Evolutionary conservation across 345 rosid species (phyloP).

Genomic region (Corymbia maculata): DNA sequence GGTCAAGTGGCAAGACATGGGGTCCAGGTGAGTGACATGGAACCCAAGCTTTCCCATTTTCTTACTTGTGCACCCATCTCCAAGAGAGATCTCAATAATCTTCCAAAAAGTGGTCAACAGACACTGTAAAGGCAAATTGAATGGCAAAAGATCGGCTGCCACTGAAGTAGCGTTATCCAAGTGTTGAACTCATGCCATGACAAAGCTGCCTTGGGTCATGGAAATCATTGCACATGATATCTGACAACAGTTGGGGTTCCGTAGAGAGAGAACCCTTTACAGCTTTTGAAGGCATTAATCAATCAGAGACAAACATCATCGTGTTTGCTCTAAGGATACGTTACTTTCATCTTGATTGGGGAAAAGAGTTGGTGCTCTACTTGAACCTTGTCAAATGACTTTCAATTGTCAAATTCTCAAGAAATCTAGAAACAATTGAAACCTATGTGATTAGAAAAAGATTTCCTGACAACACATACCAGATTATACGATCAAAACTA

Average conservation of each 20-base stretch:
- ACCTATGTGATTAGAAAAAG: neutral
- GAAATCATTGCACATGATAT: neutral
- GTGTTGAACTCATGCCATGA: neutral
- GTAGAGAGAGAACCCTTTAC: neutral
- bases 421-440: neutral
- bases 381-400: neutral
- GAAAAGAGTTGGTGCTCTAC: neutral
- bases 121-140: neutral
- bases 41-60: neutral
- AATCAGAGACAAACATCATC: neutral
- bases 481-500: neutral
- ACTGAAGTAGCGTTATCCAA: neutral
- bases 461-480: neutral
- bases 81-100: neutral
- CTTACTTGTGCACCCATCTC: neutral
- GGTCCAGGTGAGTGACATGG: neutral
- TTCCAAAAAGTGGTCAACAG: neutral
- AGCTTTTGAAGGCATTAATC: neutral
- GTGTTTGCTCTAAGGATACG: neutral
- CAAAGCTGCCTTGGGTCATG: neutral
- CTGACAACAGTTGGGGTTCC: neutral
- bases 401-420: neutral
- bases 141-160: neutral
- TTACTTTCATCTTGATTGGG: neutral
- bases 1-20: neutral